phyloP scores from a whole-genome alignment of 257 asterid genomes.

The Eustoma russellianum region DNA sequence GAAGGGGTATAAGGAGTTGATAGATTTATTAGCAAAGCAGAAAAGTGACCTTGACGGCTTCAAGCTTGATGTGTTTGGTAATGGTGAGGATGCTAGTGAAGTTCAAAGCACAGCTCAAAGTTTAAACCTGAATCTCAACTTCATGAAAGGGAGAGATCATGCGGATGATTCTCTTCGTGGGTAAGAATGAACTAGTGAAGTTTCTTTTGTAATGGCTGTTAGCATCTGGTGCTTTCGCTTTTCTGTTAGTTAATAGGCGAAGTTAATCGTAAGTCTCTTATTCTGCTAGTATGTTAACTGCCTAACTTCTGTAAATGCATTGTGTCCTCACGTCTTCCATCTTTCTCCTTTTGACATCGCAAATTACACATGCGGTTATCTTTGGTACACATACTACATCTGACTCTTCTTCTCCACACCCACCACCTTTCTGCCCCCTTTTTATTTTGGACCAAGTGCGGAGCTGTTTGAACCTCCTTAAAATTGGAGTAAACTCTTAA shows the following conservation, averaged over 20 bases:
- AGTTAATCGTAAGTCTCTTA: no score
- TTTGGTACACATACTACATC: no score
- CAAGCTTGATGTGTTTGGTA: constrained; percentile 87
- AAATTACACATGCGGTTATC: no score
- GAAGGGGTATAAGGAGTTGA: constrained; percentile 89
- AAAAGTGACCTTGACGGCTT: constrained; percentile 73
- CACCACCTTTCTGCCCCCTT: no score
- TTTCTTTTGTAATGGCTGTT: background rate
- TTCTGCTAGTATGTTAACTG: no score
- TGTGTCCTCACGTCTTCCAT: no score
- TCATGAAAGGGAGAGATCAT: constrained; percentile 96
- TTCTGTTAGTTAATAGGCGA: background rate
- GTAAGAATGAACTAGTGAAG: constrained; percentile 32
- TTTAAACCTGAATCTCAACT: constrained; percentile 71
- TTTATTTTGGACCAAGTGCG: no score
- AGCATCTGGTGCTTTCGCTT: background rate
- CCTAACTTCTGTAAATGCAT: no score
- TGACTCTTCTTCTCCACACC: no score
- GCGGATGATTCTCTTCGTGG: constrained; percentile 89
- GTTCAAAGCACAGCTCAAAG: constrained; percentile 81
- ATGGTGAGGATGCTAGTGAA: constrained; percentile 95
- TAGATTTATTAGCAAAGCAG: constrained; percentile 73
- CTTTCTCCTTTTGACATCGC: no score
- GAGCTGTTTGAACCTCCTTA: no score
- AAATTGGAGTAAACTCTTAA: no score